Base-by-base conservation (phyloP, 441 rosid species). In the Eutrema salsugineum region DNA sequence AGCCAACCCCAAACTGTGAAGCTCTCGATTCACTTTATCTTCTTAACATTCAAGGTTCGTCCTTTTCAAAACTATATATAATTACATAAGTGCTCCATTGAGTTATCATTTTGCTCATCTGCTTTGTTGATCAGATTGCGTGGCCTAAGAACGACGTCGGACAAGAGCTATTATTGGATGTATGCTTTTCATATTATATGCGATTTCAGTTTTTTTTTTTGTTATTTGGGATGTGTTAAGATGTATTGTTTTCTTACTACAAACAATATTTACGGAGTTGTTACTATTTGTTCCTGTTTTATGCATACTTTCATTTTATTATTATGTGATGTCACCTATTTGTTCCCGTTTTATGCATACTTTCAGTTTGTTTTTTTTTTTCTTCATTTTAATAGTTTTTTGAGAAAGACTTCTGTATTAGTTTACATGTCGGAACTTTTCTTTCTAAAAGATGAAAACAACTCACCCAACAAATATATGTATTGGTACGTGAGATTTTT, bases 31-130 rank as follows among this genome's bases (percentile, higher is more conserved):
- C 86, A 16, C 71, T 70, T 59, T 83, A 78, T 66, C 83, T 87
- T 70, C 91, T 88, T 68, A 81, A 59, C 60, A 54, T 80, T 67
- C 79, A 80, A 73, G 93, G 90, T 85, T 76, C 7, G n/a, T 61
- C 20, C 16, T 27, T 44, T 17, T 24, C n/a, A n/a, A 1, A 40
- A 43, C 6, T 24, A 17, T 5, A n/a, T n/a, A n/a, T n/a, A n/a
- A n/a, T 61, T 17, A 12, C 8, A 12, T 33, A 42, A 38, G 11
- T 20, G 46, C 43, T 51, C 15, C 24, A 50, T 50, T 66, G 19
- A n/a, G 16, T 42, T 22, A 50, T 67, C 9, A 32, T 0, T 50
- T 35, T 51, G 12, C 9, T 20, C 15, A 67, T 67, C 10, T 60
- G 33, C 22, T 42, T 30, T 51, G 42, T 56, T 44, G 22, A 53